Base-by-base conservation (phyloP, 1,284 basidiomycete genomes). In the Ustanciosporium gigantosporum region DNA sequence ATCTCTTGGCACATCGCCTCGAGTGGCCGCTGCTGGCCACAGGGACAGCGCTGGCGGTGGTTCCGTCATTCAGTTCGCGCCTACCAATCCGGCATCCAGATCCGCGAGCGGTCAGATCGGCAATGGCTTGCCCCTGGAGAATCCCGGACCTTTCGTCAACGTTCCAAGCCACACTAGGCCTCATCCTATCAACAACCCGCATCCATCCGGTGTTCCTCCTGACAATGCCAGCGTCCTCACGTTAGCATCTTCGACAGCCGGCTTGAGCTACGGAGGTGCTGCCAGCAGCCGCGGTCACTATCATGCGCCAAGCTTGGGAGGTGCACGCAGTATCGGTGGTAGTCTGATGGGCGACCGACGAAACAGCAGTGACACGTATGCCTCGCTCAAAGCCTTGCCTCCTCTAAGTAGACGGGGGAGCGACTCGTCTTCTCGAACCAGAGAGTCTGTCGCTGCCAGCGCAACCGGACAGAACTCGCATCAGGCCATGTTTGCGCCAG, bases 211-310 rank as follows among this genome's bases (percentile, higher is more conserved):
- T 2, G 87, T 90, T 9, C 93, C 93, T 0, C 82, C 86, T 20
- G 91, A 94, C 74, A 92, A 97, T 73, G 93, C 93, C 0, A 92
- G 89, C 4, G 82, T 93, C 40, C 81, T 96, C 36, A 97, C 93
- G 0, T 84, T 97, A 11, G 93, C 93, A 3, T 92, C 90, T 13
- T 93, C 90, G 3, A 91, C 90, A 3, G 72, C 72, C 7, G 68
- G 68, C 11, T 56, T 68, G 41, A 66, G 60, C 38, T 45, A 69
- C 22, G 61, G 52, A 5, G 70, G 66, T 35, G 52, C 56, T 15
- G 29, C 50, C 22, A 43, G 46, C 35, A 62, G 58, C 27, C 62
- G 61, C 7, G 56, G 64, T 20, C 60, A 66, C 14, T 42, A 58
- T n/a, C 52, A 66, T 19, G 56, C 65, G 13, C 56, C 64, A 8